Evolutionary conservation across 176 grass and related monocot genomes (phyloP).

Genomic region (Phoenix dactylifera): DNA sequence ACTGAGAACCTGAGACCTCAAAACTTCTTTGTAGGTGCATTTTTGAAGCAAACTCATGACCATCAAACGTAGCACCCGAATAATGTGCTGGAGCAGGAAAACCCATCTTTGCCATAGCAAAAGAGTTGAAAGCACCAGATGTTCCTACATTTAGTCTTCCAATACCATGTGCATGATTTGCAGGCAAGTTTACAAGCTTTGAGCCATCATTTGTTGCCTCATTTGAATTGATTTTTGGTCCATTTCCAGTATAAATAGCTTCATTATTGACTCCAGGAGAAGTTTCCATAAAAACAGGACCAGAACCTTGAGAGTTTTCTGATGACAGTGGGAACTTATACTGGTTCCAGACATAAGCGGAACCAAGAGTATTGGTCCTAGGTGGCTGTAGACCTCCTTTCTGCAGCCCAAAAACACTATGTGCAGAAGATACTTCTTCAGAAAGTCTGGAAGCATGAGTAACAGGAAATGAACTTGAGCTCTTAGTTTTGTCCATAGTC

Average conservation of each 20-base stretch:
- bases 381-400: slow-evolving; percentile 43
- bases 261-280: slow-evolving; percentile 44
- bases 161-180: slow-evolving; percentile 28
- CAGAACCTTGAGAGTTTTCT: slow-evolving; percentile 58
- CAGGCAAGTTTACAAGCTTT: slow-evolving; percentile 13
- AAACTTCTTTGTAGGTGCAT: slow-evolving; percentile 27
- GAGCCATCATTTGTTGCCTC: slow-evolving; percentile 12
- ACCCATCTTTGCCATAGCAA: slow-evolving; percentile 32
- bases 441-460: slow-evolving; percentile 40
- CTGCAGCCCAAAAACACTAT: slow-evolving; percentile 47
- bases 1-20: slow-evolving; percentile 43
- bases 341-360: slow-evolving; percentile 69
- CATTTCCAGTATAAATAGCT: slow-evolving; percentile 36
- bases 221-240: slow-evolving; percentile 1
- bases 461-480: slow-evolving; percentile 40
- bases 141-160: slow-evolving; percentile 49
- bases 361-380: slow-evolving; percentile 45
- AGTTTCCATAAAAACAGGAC: slow-evolving; percentile 44
- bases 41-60: slow-evolving; percentile 24
- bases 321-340: slow-evolving; percentile 38
- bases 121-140: slow-evolving; percentile 50
- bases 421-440: slow-evolving; percentile 41
- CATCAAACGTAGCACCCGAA: slow-evolving; percentile 54
- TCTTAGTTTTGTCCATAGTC: slow-evolving; percentile 41
- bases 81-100: slow-evolving; percentile 38